Conservation (phyloP, 371 early-diverging fungal species). For the Parasitella parasitica region DNA sequence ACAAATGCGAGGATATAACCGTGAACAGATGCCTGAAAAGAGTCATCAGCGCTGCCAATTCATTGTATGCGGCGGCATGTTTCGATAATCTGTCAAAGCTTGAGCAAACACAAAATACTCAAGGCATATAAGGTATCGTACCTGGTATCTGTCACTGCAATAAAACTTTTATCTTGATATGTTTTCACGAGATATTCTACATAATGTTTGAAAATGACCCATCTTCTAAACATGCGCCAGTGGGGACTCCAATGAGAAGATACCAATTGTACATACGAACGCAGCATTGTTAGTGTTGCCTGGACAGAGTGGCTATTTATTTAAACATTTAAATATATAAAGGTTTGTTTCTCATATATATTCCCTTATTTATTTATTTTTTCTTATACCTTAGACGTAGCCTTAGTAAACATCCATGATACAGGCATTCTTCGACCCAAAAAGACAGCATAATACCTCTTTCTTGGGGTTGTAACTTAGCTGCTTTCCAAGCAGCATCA, state of each 20-base stretch:
- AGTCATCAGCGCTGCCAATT: slow-evolving; percentile 19
- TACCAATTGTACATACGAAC: slow-evolving; percentile 28
- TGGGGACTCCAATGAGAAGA: slow-evolving; percentile 45
- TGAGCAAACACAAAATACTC: background rate
- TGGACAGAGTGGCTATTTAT: slow-evolving; percentile 4
- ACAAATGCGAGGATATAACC: slow-evolving; percentile 8
- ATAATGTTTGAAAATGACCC: slow-evolving; percentile 43
- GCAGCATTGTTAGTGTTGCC: slow-evolving; percentile 24
- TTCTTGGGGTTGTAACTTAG: slow-evolving; percentile 44
- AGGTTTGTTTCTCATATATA: too few species aligned
- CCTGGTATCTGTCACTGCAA: background rate
- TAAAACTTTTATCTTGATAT: slow-evolving; percentile 20
- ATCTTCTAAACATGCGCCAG: slow-evolving; percentile 47
- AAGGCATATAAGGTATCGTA: too few species aligned
- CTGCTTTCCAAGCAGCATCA: slow-evolving; percentile 49
- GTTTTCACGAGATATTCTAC: slow-evolving; percentile 27
- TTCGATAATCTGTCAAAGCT: background rate
- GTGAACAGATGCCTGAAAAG: slow-evolving; percentile 16
- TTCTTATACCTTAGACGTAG: slow-evolving; percentile 34
- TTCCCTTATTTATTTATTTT: background rate
- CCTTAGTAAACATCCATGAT: slow-evolving; percentile 55
- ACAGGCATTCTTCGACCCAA: slow-evolving; percentile 73
- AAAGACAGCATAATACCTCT: slow-evolving; percentile 52
- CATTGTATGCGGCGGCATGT: slow-evolving; percentile 12
- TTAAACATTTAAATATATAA: background rate